A percentile compares a stretch with the other conserved stretches of the same genome.
Evolutionary conservation across 2,329 filamentous ascomycete genomes (phyloP).

Genomic region (Xylaria sp.): DNA sequence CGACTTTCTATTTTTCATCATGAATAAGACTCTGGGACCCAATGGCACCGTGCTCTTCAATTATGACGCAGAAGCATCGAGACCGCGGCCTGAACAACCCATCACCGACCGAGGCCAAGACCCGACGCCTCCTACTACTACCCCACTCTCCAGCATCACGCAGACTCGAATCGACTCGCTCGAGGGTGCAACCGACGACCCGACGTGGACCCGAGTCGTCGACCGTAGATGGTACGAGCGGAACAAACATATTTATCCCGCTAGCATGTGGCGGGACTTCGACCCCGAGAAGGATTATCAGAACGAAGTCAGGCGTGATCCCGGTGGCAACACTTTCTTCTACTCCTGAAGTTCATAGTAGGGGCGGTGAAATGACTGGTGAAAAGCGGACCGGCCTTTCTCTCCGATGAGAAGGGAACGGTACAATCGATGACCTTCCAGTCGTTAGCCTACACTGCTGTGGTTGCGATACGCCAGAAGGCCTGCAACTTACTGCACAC

Average conservation of each 20-base stretch:
- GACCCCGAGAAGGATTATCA: slow-evolving; percentile 89
- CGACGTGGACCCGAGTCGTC: slow-evolving; percentile 88
- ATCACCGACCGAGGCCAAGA: slow-evolving; percentile 32
- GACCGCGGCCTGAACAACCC: slow-evolving; percentile 31
- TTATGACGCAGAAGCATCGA: slow-evolving; percentile 67
- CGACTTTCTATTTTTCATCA: slow-evolving; percentile 96
- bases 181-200: slow-evolving; percentile 83
- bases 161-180: slow-evolving; percentile 63
- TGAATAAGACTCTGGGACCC: slow-evolving; percentile 84
- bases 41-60: slow-evolving; percentile 79
- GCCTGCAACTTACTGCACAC: not conserved
- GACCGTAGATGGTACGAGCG: slow-evolving; percentile 96
- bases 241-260: slow-evolving; percentile 98
- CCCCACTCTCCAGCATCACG: slow-evolving; percentile 49
- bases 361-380: not conserved
- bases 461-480: not conserved
- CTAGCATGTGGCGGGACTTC: slow-evolving; percentile 95
- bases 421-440: not conserved
- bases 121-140: slow-evolving; percentile 51
- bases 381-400: not conserved
- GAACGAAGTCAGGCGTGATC: slow-evolving; percentile 80
- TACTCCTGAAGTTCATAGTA: slow-evolving; percentile 62
- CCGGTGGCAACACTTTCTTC: slow-evolving; percentile 93
- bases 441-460: slow-evolving; percentile 1
- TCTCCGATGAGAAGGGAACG: not conserved